phyloP scores from a whole-genome alignment of 2,329 filamentous ascomycete species.

The Teratosphaeria pseudoeucalypti region DNA sequence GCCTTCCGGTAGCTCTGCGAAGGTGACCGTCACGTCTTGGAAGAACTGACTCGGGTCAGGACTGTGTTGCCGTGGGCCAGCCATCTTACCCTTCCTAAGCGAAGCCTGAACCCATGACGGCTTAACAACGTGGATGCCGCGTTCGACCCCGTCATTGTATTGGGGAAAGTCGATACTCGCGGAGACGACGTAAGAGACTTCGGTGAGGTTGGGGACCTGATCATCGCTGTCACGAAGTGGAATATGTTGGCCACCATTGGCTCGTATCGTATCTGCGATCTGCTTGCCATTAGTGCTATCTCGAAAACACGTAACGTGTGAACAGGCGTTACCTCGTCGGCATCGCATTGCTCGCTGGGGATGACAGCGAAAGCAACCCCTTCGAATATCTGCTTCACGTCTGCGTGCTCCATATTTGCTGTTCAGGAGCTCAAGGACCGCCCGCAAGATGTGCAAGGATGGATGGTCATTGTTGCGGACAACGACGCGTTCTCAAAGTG shows the following conservation, averaged over 20 bases:
- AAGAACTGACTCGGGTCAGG: conserved; percentile 89
- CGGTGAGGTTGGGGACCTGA: conserved; percentile 24
- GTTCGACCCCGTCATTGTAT: conserved; percentile 62
- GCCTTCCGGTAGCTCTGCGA: conserved; percentile 69
- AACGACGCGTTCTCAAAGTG: neutral
- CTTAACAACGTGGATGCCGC: conserved; percentile 75
- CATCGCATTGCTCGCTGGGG: conserved; percentile 24
- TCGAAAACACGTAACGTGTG: neutral
- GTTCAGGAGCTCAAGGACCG: neutral
- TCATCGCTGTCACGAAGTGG: conserved; percentile 29
- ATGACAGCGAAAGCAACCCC: conserved; percentile 34
- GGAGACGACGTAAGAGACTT: conserved; percentile 57
- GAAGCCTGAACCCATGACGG: conserved; percentile 69
- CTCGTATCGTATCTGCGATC: conserved; percentile 37
- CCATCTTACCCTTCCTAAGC: conserved; percentile 57
- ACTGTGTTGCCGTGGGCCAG: conserved; percentile 72
- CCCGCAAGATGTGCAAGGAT: neutral
- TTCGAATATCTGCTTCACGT: conserved; percentile 23
- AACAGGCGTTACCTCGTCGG: neutral
- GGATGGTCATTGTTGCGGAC: neutral
- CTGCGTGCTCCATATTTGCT: neutral
- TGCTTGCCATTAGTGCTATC: conserved; percentile 14
- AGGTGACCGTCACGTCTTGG: conserved; percentile 70
- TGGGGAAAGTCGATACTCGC: conserved; percentile 85
- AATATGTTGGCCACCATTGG: conserved; percentile 40